These are phyloP conservation scores for Salix purpurea DNA, from an alignment of 345 rosid species.

Conservation along the genomic window DNA sequence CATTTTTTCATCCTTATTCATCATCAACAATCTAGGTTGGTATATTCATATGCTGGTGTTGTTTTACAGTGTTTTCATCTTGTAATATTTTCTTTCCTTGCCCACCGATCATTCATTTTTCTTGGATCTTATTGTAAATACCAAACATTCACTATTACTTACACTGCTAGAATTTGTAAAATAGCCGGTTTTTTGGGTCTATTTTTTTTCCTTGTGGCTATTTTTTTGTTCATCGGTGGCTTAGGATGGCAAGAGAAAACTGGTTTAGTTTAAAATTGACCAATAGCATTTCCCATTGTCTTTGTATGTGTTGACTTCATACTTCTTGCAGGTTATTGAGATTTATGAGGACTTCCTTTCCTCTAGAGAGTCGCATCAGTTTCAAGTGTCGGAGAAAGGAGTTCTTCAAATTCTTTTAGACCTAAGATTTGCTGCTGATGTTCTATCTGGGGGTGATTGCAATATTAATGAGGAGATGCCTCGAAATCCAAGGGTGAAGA, in stretches of 20 bases:
- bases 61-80: background rate
- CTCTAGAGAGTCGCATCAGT: conserved; percentile 48
- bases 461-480: conserved; percentile 43
- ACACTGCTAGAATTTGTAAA: background rate
- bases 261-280: conserved; percentile 10
- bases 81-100: background rate
- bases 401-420: conserved; percentile 81
- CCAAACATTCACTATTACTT: background rate
- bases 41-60: background rate
- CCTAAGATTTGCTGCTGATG: conserved; percentile 74
- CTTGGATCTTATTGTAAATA: background rate
- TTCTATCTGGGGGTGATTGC: conserved; percentile 76
- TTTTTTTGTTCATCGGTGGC: background rate
- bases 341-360: conserved; percentile 75
- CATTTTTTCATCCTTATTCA: background rate
- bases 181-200: background rate
- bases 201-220: background rate
- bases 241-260: background rate
- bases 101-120: background rate
- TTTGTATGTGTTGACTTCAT: background rate
- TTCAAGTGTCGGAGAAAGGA: conserved; percentile 91
- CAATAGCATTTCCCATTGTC: conserved; percentile 1
- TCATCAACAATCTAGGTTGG: background rate
- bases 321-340: conserved; percentile 56
- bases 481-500: conserved; percentile 47